Evolutionary conservation across 352 stramenopile species (phyloP), one percentile per base, ranked within the genome.

Genomic region (Globisporangium radiosum): DNA sequence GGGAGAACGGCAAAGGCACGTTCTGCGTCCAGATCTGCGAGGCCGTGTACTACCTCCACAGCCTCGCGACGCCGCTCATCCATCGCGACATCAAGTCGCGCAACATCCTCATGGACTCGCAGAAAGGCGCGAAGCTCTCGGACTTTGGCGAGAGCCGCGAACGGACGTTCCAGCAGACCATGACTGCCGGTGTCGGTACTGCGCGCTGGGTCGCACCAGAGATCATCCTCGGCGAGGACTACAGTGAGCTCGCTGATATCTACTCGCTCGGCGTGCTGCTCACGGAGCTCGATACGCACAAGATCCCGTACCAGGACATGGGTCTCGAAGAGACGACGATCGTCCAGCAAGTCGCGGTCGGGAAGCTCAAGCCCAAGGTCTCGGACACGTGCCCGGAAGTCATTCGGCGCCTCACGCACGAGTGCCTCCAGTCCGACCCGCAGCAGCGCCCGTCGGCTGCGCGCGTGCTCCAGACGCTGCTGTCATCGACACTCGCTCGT

Each of bases 81-180:
- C 90, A 97, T 59, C 87, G 88, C 40, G 90, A 97, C 52, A 90
- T 97, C 59, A 97, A 97, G 68, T 93, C 85, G 48, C 83, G 87
- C 25, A 97, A 97, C 68, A 88, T 97, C 59, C 76, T 97, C 11
- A 66, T 97, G 19, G 81, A 91, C 63, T 76, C 68, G 19, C 59
- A 73, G 17, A 90, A 90, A 63, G 81, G 81, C 2, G 81, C 81
- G 1, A 90, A 91, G 62, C 64, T 91, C 25, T 88, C 78, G 0
- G 81, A 89, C 60, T 91, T 91, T 56, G 81, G 81, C 14, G 81
- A 91, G 58, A 88, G 76, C 37, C 76, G 81, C 39, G 76, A 91
- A 70, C 81, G 81, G 19, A 91, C 81, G 36, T 69, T 89, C 58
- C 78, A 83, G 52, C 61, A 80, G 53, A 90, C 81, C 14, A 91